Evolutionary conservation across 148 eudicot genomes (phyloP).

Genomic region (Vaccinium macrocarpon): DNA sequence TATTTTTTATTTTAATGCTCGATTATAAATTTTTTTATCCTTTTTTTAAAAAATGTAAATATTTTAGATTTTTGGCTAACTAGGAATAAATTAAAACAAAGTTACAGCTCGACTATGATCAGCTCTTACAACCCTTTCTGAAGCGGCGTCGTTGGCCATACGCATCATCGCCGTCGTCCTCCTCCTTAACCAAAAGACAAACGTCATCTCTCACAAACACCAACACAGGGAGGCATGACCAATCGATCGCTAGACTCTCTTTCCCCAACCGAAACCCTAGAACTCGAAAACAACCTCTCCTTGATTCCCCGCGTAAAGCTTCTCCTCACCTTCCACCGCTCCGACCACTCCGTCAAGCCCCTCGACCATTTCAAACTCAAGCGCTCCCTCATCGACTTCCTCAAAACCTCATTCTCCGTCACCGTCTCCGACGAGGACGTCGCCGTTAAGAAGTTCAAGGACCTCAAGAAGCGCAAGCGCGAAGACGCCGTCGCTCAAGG

Average conservation of each 20-base stretch:
- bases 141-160: too few species aligned
- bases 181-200: too few species aligned
- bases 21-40: too few species aligned
- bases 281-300: constrained; percentile 49
- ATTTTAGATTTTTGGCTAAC: too few species aligned
- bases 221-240: constrained; percentile 13
- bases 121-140: too few species aligned
- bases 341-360: constrained; percentile 48
- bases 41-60: too few species aligned
- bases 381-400: constrained; percentile 55
- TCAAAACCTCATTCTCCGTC: constrained; percentile 43
- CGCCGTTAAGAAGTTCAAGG: constrained; percentile 39
- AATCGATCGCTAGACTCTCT: constrained; percentile 3
- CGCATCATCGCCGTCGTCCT: too few species aligned
- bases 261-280: constrained; percentile 36
- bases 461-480: constrained; percentile 65
- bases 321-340: constrained; percentile 58
- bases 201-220: too few species aligned
- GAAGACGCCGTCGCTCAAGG: constrained; percentile 69
- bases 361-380: constrained; percentile 80
- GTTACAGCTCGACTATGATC: too few species aligned
- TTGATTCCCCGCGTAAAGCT: constrained; percentile 57
- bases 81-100: too few species aligned
- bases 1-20: too few species aligned
- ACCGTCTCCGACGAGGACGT: constrained; percentile 47